These are phyloP conservation scores for Coniochaeta prunicola DNA, from an alignment of 2,329 filamentous ascomycete species.

Conservation along the genomic window DNA sequence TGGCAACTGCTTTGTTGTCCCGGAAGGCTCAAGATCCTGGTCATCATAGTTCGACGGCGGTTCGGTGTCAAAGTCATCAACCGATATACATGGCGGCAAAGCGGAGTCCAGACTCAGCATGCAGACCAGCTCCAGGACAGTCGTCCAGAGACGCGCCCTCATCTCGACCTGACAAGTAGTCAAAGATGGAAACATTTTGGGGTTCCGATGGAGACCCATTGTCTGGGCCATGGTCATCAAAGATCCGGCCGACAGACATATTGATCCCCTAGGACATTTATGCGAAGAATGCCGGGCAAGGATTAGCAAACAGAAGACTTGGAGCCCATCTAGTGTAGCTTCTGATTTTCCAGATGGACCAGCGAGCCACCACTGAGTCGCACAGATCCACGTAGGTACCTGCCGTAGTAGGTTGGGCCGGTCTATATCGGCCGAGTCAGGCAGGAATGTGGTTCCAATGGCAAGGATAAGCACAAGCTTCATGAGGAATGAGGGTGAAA, in stretches of 20 bases:
- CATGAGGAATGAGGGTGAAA: background rate
- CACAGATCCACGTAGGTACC: background rate
- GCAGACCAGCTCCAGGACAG: slow-evolving; percentile 30
- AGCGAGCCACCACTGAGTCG: background rate
- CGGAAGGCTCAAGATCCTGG: slow-evolving; percentile 11
- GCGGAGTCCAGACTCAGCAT: slow-evolving; percentile 30
- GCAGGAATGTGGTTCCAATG: background rate
- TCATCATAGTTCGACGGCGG: slow-evolving; percentile 29
- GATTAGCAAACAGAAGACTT: background rate
- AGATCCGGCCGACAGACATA: background rate
- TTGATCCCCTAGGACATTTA: background rate
- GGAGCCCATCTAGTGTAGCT: background rate
- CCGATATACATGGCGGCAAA: slow-evolving; percentile 29
- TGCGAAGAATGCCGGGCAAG: background rate
- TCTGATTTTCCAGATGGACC: background rate
- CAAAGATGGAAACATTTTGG: background rate
- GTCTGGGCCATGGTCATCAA: background rate
- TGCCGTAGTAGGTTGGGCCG: background rate
- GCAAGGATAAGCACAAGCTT: background rate
- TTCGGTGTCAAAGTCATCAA: slow-evolving; percentile 31
- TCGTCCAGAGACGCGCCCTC: slow-evolving; percentile 30
- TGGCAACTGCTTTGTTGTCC: background rate
- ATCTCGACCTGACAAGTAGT: background rate
- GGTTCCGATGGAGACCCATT: background rate
- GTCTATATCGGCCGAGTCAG: background rate